Evolutionary conservation across 495 filamentous ascomycete genomes (phyloP).

Genomic region (Friedmanniomyces simplex): DNA sequence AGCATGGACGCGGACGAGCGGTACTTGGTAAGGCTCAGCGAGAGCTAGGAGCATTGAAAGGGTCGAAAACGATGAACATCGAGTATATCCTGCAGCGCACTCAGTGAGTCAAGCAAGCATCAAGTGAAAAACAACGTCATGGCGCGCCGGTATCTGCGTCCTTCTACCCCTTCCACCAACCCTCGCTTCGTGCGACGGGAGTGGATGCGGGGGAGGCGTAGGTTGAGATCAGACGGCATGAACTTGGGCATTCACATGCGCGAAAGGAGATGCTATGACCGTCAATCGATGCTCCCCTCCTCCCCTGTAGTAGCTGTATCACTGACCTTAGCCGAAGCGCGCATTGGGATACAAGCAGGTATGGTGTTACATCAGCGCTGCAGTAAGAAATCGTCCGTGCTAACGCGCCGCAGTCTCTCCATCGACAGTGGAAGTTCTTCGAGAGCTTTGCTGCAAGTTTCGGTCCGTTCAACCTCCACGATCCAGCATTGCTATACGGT

Average conservation of each 20-base stretch:
- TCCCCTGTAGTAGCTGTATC: background rate
- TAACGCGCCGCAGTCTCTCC: conserved; percentile 17
- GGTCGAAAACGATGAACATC: background rate
- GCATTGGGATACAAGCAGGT: conserved; percentile 28
- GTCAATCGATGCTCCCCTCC: conserved; percentile 17
- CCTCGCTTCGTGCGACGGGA: conserved; percentile 3
- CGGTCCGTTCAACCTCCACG: conserved; percentile 30
- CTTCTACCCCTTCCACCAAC: conserved; percentile 14
- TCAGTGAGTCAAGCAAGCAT: conserved; percentile 17
- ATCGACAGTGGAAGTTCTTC: conserved; percentile 33
- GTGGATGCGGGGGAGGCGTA: conserved; percentile 9
- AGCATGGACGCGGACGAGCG: conserved; percentile 26
- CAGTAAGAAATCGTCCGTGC: background rate
- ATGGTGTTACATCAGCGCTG: background rate
- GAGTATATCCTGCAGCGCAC: conserved; percentile 14
- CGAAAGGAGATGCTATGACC: conserved; percentile 30
- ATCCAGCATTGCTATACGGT: too few species aligned
- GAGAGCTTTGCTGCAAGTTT: conserved; percentile 49
- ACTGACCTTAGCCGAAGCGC: conserved; percentile 15
- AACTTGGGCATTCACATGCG: conserved; percentile 30
- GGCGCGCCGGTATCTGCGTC: conserved; percentile 26
- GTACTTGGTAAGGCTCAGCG: conserved; percentile 23
- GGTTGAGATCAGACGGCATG: conserved; percentile 30
- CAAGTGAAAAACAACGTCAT: conserved; percentile 20
- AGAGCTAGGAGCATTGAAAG: background rate